phyloP scores from a whole-genome alignment of 371 early-diverging fungal genomes.

The Actinomortierella ambigua region DNA sequence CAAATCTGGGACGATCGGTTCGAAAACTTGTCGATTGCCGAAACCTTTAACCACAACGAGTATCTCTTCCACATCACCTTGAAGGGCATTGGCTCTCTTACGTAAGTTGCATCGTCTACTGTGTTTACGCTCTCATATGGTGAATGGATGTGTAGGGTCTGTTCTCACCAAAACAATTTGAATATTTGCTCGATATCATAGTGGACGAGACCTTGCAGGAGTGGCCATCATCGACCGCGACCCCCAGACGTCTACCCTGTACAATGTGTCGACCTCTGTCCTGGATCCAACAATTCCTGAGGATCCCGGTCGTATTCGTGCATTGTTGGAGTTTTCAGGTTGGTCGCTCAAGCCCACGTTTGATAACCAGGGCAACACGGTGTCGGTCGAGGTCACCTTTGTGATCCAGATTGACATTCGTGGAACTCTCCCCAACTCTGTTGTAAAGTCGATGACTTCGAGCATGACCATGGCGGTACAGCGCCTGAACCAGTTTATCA shows the following conservation, averaged over 20 bases:
- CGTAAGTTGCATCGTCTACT: conserved; percentile 20
- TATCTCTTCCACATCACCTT: conserved; percentile 57
- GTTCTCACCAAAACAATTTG: background rate
- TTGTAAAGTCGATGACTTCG: conserved; percentile 23
- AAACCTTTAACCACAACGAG: conserved; percentile 62
- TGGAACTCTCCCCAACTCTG: conserved; percentile 33
- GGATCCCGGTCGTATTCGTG: conserved; percentile 53
- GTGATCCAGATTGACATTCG: conserved; percentile 61
- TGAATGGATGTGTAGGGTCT: too few relatives aligned
- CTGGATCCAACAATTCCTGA: conserved; percentile 56
- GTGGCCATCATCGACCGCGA: conserved; percentile 63
- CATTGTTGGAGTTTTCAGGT: conserved; percentile 59
- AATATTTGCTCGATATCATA: conserved; percentile 1
- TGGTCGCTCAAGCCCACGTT: conserved; percentile 59
- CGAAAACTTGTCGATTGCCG: conserved; percentile 53
- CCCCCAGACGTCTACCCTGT: conserved; percentile 55
- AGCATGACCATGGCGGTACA: conserved; percentile 35
- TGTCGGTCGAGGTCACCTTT: conserved; percentile 55
- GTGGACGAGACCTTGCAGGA: conserved; percentile 55
- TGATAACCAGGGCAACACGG: conserved; percentile 49
- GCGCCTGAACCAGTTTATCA: conserved; percentile 37
- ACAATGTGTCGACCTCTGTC: conserved; percentile 63
- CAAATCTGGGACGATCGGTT: conserved; percentile 57
- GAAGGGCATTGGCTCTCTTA: conserved; percentile 53
- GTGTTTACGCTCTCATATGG: too few relatives aligned